phyloP scores from a whole-genome alignment of 1,284 basidiomycete species.

The Puccinia coronata region DNA sequence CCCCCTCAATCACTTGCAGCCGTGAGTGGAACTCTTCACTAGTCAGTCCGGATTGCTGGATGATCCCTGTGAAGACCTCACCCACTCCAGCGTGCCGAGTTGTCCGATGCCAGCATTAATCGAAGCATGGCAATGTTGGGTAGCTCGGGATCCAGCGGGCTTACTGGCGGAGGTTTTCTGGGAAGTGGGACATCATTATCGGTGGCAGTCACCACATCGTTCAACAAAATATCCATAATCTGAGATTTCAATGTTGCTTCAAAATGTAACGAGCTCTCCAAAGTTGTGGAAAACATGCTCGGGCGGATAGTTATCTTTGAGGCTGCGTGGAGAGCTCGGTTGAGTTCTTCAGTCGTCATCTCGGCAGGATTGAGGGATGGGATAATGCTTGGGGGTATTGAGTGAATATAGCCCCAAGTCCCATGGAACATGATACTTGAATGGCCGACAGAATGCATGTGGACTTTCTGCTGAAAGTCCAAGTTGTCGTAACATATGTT shows the following conservation, averaged over 20 bases:
- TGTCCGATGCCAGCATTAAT: conserved; percentile 8
- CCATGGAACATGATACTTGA: conserved; percentile 12
- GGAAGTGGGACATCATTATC: too few relatives aligned
- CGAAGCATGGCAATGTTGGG: background rate
- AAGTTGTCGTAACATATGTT: too few relatives aligned
- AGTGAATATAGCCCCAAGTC: background rate
- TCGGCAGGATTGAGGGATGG: background rate
- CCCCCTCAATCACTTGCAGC: background rate
- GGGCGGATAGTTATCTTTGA: background rate
- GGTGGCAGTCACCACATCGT: background rate
- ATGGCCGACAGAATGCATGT: background rate
- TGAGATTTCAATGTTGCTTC: background rate
- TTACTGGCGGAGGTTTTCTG: background rate
- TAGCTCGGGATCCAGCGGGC: background rate
- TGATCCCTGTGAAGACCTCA: background rate
- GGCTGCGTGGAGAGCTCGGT: background rate
- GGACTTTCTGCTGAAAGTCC: too few relatives aligned
- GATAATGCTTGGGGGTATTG: background rate
- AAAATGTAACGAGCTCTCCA: background rate
- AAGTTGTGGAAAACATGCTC: background rate
- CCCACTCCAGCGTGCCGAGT: background rate
- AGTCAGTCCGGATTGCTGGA: background rate
- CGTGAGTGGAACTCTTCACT: background rate
- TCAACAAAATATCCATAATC: background rate
- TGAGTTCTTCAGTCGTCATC: background rate